These are phyloP conservation scores for Starmerella khaoyaiensis DNA, from an alignment of 805 yeast species.

Conservation along the genomic window DNA sequence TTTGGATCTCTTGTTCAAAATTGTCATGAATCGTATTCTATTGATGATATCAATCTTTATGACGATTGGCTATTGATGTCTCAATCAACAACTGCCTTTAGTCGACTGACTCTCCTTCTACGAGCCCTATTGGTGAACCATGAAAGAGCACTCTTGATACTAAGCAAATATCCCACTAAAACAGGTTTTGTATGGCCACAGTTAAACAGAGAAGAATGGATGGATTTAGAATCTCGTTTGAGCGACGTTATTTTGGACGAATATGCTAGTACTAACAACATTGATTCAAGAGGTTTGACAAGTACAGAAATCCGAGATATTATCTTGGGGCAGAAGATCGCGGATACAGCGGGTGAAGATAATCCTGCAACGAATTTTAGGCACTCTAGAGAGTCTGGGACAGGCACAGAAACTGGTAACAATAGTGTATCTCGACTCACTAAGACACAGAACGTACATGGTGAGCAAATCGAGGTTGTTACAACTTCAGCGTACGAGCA, in stretches of 20 bases:
- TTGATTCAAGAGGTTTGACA: constrained; percentile 74
- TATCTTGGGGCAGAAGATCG: constrained; percentile 85
- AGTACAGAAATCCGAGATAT: constrained; percentile 89
- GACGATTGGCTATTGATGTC: constrained; percentile 85
- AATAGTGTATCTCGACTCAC: constrained; percentile 50
- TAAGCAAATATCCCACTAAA: constrained; percentile 61
- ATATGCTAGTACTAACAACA: constrained; percentile 73
- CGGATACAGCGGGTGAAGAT: constrained; percentile 55
- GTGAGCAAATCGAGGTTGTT: constrained; percentile 89
- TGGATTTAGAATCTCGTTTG: constrained; percentile 70
- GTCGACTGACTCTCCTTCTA: constrained; percentile 68
- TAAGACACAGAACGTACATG: constrained; percentile 79
- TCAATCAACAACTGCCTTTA: constrained; percentile 87
- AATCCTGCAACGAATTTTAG: neutral
- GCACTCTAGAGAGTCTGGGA: neutral
- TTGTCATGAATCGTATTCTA: constrained; percentile 81
- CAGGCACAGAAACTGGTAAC: neutral
- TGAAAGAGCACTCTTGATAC: constrained; percentile 41
- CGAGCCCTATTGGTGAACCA: constrained; percentile 68
- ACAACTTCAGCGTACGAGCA: constrained; percentile 85
- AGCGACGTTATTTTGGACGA: constrained; percentile 79
- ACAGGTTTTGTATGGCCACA: constrained; percentile 91
- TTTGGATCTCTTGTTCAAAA: constrained; percentile 62
- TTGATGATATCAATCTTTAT: constrained; percentile 77
- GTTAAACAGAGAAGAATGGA: constrained; percentile 80